Percentiles rank a stretch among this genome's conserved stretches.
These are phyloP conservation scores for Phytophthora podocarpi DNA, from an alignment of 352 stramenopile species.

Conservation along the genomic window DNA sequence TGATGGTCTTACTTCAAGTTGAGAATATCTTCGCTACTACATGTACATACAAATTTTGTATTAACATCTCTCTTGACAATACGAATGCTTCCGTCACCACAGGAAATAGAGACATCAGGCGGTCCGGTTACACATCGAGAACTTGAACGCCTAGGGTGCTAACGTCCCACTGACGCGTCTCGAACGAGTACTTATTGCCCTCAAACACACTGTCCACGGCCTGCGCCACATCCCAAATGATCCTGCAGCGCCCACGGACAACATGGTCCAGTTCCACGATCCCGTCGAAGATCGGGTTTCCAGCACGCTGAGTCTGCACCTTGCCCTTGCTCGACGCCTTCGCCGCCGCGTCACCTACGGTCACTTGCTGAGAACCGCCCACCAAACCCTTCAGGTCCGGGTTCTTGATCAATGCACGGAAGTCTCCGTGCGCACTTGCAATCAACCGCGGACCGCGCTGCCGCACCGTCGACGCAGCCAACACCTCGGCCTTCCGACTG, in stretches of 20 bases:
- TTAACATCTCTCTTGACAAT: too few relatives aligned
- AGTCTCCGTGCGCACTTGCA: conserved; percentile 84
- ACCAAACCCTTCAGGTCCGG: conserved; percentile 77
- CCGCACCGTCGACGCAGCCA: conserved; percentile 65
- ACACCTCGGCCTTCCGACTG: conserved; percentile 76
- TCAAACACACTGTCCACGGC: conserved; percentile 75
- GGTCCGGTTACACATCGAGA: background rate
- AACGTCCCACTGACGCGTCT: conserved; percentile 42
- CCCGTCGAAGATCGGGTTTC: conserved; percentile 80
- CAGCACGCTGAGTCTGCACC: conserved; percentile 49
- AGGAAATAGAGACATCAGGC: too few relatives aligned
- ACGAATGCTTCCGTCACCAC: too few relatives aligned
- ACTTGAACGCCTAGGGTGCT: conserved; percentile 41
- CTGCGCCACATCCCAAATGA: conserved; percentile 70
- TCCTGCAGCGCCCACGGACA: conserved; percentile 55
- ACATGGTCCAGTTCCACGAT: conserved; percentile 82
- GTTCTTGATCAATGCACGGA: conserved; percentile 88
- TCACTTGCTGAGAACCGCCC: conserved; percentile 75
- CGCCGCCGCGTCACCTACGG: conserved; percentile 60
- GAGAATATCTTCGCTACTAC: too few relatives aligned
- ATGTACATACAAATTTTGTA: too few relatives aligned
- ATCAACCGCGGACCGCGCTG: conserved; percentile 84
- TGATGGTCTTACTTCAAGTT: background rate
- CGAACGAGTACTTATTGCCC: conserved; percentile 38
- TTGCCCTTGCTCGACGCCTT: conserved; percentile 38